Evolutionary conservation across 176 grass and related monocot genomes (phyloP).

Genomic region (Eragrostis curvula): DNA sequence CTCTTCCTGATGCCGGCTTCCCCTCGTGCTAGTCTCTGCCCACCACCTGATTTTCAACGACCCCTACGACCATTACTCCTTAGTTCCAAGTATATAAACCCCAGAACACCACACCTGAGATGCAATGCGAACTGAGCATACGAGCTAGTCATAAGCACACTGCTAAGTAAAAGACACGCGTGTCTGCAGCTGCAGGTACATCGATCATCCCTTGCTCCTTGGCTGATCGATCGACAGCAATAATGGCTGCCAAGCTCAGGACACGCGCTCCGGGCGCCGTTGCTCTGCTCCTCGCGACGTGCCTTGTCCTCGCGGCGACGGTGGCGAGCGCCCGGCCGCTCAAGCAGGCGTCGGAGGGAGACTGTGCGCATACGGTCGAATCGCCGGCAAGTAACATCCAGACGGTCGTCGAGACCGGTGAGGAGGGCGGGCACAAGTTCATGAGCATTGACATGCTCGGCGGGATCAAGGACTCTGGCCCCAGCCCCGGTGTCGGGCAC

Average conservation of each 20-base stretch:
- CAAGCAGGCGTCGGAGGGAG: background rate
- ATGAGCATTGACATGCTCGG: constrained; percentile 39
- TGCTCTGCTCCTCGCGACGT: background rate
- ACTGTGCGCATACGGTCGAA: background rate
- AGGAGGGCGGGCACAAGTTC: background rate
- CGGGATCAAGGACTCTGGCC: constrained; percentile 53
- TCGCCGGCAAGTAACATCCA: constrained; percentile 17
- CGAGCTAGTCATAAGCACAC: too few relatives aligned
- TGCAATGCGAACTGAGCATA: background rate
- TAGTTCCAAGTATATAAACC: constrained; percentile 16
- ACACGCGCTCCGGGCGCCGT: background rate
- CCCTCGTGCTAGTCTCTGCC: background rate
- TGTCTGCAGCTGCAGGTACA: background rate
- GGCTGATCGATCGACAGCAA: background rate
- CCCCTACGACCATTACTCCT: background rate
- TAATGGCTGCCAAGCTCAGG: constrained; percentile 32
- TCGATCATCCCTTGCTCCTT: background rate
- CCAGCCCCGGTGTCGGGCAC: constrained; percentile 57
- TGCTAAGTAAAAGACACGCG: background rate
- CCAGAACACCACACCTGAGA: background rate
- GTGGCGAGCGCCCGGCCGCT: constrained; percentile 21
- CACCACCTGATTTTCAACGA: background rate
- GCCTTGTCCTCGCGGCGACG: background rate
- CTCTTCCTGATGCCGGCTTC: constrained; percentile 15
- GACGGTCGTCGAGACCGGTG: background rate